These are phyloP conservation scores for Protostelium mycophagum DNA, from an alignment of 78 protist genomes.

Conservation along the genomic window DNA sequence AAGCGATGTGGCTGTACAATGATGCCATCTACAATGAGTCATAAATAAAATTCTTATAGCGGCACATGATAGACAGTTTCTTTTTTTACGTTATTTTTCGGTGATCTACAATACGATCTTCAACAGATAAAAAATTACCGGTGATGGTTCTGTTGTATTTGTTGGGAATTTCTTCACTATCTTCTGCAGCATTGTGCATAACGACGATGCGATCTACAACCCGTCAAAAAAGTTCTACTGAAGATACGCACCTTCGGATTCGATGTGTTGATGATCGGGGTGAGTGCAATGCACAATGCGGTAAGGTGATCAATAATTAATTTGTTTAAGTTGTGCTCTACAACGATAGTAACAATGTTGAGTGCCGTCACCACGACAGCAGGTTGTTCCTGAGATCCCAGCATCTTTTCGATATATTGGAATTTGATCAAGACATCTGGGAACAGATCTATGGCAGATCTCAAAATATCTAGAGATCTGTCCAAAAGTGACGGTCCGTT, in stretches of 20 bases:
- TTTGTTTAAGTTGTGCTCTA: slow-evolving; percentile 13
- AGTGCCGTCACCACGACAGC: slow-evolving; percentile 31
- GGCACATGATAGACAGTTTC: too few relatives aligned
- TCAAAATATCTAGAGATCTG: slow-evolving; percentile 30
- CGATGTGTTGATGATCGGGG: slow-evolving; percentile 21
- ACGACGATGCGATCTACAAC: not conserved
- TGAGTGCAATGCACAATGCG: not conserved
- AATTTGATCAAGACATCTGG: slow-evolving; percentile 57
- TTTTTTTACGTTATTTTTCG: not conserved
- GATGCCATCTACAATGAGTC: slow-evolving; percentile 4
- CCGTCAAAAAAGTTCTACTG: not conserved
- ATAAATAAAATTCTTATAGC: too few relatives aligned
- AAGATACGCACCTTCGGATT: slow-evolving; percentile 14
- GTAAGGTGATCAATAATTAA: slow-evolving; percentile 10
- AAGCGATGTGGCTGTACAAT: slow-evolving; percentile 10
- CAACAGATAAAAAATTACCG: too few relatives aligned
- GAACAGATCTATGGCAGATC: slow-evolving; percentile 35
- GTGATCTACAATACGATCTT: too few relatives aligned
- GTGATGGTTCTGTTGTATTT: not conserved
- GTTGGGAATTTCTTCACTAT: slow-evolving; percentile 15
- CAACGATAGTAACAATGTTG: slow-evolving; percentile 32
- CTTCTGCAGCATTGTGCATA: slow-evolving; percentile 20
- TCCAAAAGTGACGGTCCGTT: too few relatives aligned
- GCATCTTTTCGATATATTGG: slow-evolving; percentile 46
- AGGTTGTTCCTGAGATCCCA: slow-evolving; percentile 15